Evolutionary conservation across 257 asterid genomes (phyloP), one percentile per base, ranked within the genome.

Genomic region (Nicotiana benthamiana): DNA sequence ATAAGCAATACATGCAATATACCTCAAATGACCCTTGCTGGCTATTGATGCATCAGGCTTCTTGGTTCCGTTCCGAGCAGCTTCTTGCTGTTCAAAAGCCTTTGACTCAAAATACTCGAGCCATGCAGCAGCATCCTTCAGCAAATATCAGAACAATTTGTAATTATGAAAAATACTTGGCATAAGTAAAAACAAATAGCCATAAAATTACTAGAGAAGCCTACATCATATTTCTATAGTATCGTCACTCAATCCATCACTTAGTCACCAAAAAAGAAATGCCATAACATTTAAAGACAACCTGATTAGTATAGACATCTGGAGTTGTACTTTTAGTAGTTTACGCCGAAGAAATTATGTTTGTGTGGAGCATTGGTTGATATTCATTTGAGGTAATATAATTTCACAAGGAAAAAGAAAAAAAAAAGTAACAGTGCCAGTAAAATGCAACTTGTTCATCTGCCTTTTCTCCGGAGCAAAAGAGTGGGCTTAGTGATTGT

Each of bases 101-200:
- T 94, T 96, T 60, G 99, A 96, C 87, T 96, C 98, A 78, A 96
- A 96, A 86, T 94, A 96, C 79, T 96, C 99, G 34, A 94, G 99
- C 99, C 99, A 96, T 43, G 99, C 98, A 85, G 98, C 99, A 87
- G 99, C 99, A 91, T 96, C 99, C 99, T 96, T 89, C 84, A 90
- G 79, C 79, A 74, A 74, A 74, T 26, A 74, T 48, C 43, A 74
- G 62, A 74, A 74, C 26, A 67, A 32, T 72, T 24, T 28, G 3
- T 8, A 48, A 74, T 46, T 48, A 74, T 48, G 79, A 48, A 74
- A 24, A 15, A 74, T 48, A 48, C 16, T 46, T 72, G 40, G 24
- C 36, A 46, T 60, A 74, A 48, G 26, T 0, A 7, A 48, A 6
- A 26, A 74, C 15, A 46, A 22, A 48, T 15, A 72, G 60, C 60